phyloP scores from a whole-genome alignment of 352 stramenopile genomes.

The Globisporangium sylvaticum region DNA sequence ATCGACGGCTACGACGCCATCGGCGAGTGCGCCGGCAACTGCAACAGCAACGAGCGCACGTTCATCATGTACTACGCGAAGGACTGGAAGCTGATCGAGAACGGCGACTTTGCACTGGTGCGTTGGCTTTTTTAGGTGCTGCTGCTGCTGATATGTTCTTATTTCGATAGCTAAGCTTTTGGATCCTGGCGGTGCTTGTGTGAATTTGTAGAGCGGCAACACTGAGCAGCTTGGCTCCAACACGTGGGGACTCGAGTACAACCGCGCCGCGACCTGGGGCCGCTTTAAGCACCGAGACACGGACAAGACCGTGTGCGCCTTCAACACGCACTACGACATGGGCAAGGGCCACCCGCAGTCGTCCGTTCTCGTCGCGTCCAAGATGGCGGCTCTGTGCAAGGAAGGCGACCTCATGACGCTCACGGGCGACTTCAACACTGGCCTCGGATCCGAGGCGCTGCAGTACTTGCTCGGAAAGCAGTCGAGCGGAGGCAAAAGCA shows the following conservation, averaged over 20 bases:
- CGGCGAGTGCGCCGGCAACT: slow-evolving; percentile 44
- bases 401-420: slow-evolving; percentile 16
- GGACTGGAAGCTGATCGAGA: slow-evolving; percentile 46
- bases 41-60: slow-evolving; percentile 52
- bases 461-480: slow-evolving; percentile 13
- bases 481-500: background rate
- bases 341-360: slow-evolving; percentile 9
- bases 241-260: slow-evolving; percentile 19
- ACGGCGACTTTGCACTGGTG: slow-evolving; percentile 65
- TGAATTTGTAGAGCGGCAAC: slow-evolving; percentile 3
- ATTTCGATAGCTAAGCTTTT: background rate
- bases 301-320: slow-evolving; percentile 18
- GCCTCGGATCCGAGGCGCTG: slow-evolving; percentile 3
- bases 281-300: slow-evolving; percentile 13
- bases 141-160: background rate
- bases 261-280: slow-evolving; percentile 18
- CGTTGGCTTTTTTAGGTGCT: background rate
- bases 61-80: slow-evolving; percentile 54
- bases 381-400: slow-evolving; percentile 18
- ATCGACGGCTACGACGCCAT: slow-evolving; percentile 51
- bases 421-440: slow-evolving; percentile 20
- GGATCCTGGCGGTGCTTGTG: background rate
- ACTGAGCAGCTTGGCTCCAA: slow-evolving; percentile 7
- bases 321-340: slow-evolving; percentile 27
- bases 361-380: slow-evolving; percentile 10